Base-by-base conservation (phyloP, 208 protist species). In the Acanthamoeba lenticulata region DNA sequence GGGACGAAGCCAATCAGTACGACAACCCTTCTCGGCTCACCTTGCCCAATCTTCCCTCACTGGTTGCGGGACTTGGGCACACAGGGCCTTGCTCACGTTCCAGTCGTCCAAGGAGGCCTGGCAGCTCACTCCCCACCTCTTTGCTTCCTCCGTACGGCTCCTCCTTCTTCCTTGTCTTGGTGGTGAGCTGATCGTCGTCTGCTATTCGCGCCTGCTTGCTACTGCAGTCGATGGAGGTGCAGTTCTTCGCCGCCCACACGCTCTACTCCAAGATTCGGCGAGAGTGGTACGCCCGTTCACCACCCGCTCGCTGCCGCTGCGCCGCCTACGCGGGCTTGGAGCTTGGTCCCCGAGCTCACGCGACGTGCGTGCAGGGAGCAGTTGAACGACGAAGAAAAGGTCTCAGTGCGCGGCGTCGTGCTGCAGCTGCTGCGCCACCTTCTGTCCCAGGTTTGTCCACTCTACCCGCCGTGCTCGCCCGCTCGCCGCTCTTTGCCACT, bases 211-310 rank as follows among this genome's bases (percentile, higher is more conserved):
- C 60, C 6, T 34, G 29, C 60, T 69, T 69, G n/a, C n/a, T n/a
- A n/a, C 40, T 60, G 4, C 27, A 90, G 83, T 15, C 29, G 19
- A 69, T 67, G 49, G 34, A 90, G 21, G 83, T 90, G 52, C 83
- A 72, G 83, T 90, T 90, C 83, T 90, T 90, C 44, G 83, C 42
- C 19, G 83, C 83, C 9, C 83, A 90, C 55, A 90, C 83, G 0
- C 83, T 90, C 9, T 90, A 90, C 55, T 69, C 83, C 29, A 90
- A 90, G 83, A 90, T 90, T 11, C 1, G 52, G 34, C 1, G 32
- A 7, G 83, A 90, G 24, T 90, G 83, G 83, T 90, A 42, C 55
- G 7, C 1, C 42, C 77, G 6, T 86, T 34, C 29, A 7, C 11
- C 38, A n/a, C 11, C 17, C 40, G 69, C 69, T 11, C 27, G 27